Conservation (phyloP, 1,284 basidiomycete genomes). For the Earliella scabrosa region DNA sequence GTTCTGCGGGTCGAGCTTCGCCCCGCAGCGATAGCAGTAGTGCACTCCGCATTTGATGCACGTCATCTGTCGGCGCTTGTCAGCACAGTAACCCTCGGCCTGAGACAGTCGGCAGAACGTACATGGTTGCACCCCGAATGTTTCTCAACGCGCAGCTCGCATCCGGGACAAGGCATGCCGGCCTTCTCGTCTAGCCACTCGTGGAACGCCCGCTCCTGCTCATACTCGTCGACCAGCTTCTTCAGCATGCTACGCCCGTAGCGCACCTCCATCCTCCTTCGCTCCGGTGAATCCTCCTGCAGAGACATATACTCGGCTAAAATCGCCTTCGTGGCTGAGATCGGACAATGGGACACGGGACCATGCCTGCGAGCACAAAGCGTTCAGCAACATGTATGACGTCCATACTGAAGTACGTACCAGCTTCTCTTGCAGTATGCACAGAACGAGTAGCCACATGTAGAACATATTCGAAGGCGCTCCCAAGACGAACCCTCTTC, state of each 20-base stretch:
- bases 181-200: slow-evolving; percentile 67
- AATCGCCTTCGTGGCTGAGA: slow-evolving; percentile 62
- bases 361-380: slow-evolving; percentile 66
- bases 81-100: neutral
- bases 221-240: slow-evolving; percentile 58
- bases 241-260: slow-evolving; percentile 64
- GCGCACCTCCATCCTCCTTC: slow-evolving; percentile 55
- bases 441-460: slow-evolving; percentile 75
- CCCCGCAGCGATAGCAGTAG: slow-evolving; percentile 81
- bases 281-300: slow-evolving; percentile 50
- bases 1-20: slow-evolving; percentile 48
- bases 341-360: slow-evolving; percentile 64
- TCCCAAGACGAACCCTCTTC: slow-evolving; percentile 68
- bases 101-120: slow-evolving; percentile 33
- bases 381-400: slow-evolving; percentile 10
- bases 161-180: slow-evolving; percentile 68
- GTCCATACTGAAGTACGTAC: slow-evolving; percentile 39
- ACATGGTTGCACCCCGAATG: slow-evolving; percentile 78
- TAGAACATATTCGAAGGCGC: slow-evolving; percentile 66
- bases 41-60: slow-evolving; percentile 75
- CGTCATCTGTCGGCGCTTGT: slow-evolving; percentile 58
- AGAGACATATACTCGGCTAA: slow-evolving; percentile 65
- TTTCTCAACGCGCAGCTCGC: slow-evolving; percentile 74
- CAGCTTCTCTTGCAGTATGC: slow-evolving; percentile 76
- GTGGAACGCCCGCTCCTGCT: slow-evolving; percentile 70